Percentiles rank a stretch among this genome's conserved stretches.
These are phyloP conservation scores for Polyporus tsugae DNA, from an alignment of 1,284 basidiomycete species.

Conservation along the genomic window DNA sequence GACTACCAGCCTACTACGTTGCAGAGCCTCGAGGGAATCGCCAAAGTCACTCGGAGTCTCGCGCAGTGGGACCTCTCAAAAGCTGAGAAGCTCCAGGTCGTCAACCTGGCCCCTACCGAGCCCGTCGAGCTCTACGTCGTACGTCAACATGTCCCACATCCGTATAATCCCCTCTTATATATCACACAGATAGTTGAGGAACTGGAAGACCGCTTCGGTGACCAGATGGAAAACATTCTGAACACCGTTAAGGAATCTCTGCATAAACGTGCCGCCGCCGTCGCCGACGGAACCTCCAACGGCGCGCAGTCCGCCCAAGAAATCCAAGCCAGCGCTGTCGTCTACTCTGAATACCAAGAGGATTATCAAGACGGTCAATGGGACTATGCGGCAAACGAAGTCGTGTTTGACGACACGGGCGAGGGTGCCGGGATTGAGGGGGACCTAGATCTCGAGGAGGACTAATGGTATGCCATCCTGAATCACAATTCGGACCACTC, in stretches of 20 bases:
- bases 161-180: background rate
- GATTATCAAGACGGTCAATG: constrained; percentile 46
- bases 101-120: constrained; percentile 86
- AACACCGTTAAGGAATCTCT: constrained; percentile 63
- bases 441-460: constrained; percentile 77
- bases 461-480: constrained; percentile 36
- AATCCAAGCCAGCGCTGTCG: constrained; percentile 28
- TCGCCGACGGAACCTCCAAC: constrained; percentile 11
- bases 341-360: constrained; percentile 34
- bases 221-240: constrained; percentile 78
- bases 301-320: background rate
- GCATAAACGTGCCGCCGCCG: constrained; percentile 26
- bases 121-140: constrained; percentile 92
- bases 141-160: constrained; percentile 43
- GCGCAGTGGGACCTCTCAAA: constrained; percentile 83
- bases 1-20: constrained; percentile 72
- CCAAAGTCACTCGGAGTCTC: constrained; percentile 72
- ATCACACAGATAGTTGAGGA: constrained; percentile 85
- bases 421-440: constrained; percentile 75
- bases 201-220: constrained; percentile 81
- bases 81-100: constrained; percentile 90
- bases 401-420: constrained; percentile 70
- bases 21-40: constrained; percentile 75
- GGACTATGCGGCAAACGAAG: constrained; percentile 50
- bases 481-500: background rate